Base-by-base conservation (phyloP, 2,329 filamentous ascomycete genomes). In the Juglanconis oblonga region DNA sequence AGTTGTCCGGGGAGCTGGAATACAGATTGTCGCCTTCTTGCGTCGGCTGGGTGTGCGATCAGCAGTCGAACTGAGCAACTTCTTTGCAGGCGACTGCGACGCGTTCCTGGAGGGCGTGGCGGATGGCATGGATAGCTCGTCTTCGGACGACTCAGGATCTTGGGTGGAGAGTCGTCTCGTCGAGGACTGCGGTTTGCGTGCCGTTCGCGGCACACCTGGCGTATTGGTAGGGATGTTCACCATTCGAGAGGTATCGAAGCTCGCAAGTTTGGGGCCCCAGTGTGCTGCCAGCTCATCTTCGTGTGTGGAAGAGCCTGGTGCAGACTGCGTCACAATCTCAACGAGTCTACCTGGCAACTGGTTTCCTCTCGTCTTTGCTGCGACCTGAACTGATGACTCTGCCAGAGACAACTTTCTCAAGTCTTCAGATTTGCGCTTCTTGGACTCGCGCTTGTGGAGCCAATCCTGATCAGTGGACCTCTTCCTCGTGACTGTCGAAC, bases 91-190 rank as follows among this genome's bases (percentile, higher is more conserved):
- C 8, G 24, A 32, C 29, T 10, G 48, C 24, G 13, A 31, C 42
- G 36, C 44, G n/a, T 51, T 54, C 24, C 38, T 48, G 11, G 54
- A 40, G 17, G 57, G 61, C 10, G 57, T 58, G 31, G 49, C 48
- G 7, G 57, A 59, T 17, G 57, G 57, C 57, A 62, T 51, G 33
- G 61, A 60, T 40, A 60, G 24, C 32, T 62, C 61, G 33, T 62
- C 61, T 31, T 62, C 61, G 3, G 61, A 62, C n/a, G 45, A 33
- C 3, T 60, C 61, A n/a, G 33, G n/a, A 24, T 33, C 44, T 40
- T 48, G 44, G 51, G 11, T 40, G 7, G 14, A 38, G 8, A 47
- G n/a, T 42, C 32, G 50, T 13, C n/a, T 17, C 5, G 9, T 54
- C 13, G 50, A 35, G 31, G 33, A 38, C 13, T 49, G 57, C 9